Base-by-base conservation (phyloP, 179 eudicot genomes). In the Carnegiea gigantea region DNA sequence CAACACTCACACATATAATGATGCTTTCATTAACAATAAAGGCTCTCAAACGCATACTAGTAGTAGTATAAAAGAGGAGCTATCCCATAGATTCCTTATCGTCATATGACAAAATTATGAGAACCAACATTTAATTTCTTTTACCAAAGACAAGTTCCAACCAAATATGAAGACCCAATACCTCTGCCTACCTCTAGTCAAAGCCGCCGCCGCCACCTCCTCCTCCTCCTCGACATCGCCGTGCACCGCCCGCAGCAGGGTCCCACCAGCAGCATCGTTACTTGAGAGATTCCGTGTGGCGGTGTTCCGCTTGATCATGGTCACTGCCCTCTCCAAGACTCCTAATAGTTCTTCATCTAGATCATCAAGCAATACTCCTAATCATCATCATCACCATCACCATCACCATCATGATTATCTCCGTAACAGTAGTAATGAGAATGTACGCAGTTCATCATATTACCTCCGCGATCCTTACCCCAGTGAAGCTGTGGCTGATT, bases 401-500 rank as follows among this genome's bases (percentile, higher is more conserved):
- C 77, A 51, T 51, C 57, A 51, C 2, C 43, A 11, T 51, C 57
- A 51, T 51, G 57, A 51, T 51, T 51, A 11, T 51, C 57, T 0
- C 57, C 57, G 57, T 51, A 51, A 51, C 57, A 51, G 9, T 51
- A 51, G 30, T 26, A 82, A 70, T 73, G 73, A 51, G 18, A 85
- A 85, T 15, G 79, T 82, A 48, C 75, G 85, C 13, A 82, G 81
- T 44, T 73, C 85, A 44, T 83, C 86, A 64, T 84, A 57, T 40
- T 78, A 78, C 28, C 44, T 79, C 0, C 30, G 87, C 53, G 93
- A 93, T 80, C 84, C 92, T 48, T 92, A 95, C 80, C 91, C 86
- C 17, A 90, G 87, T 13, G 95, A 95, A 82, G 97, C 97, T 4
- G 82, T 95, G 24, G 97, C 98, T 0, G 98, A 95, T 79, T 95